Conservation (phyloP, 768 basidiomycete genomes). For the Dioszegia crocea region DNA sequence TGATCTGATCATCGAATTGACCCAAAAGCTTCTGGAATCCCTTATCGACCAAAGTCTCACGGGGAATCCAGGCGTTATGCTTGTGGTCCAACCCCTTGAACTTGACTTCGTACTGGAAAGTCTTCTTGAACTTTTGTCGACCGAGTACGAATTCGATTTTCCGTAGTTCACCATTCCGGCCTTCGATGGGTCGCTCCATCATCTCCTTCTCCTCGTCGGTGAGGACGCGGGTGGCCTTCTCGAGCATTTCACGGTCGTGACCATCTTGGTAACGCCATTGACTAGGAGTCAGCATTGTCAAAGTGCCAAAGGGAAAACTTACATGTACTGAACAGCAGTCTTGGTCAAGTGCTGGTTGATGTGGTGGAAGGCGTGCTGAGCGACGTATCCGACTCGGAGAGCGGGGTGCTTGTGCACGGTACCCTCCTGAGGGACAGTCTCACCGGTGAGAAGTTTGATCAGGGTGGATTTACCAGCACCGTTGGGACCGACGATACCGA, state of each 20-base stretch:
- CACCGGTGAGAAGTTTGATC: conserved; percentile 90
- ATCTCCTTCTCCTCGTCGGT: conserved; percentile 76
- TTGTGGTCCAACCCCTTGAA: conserved; percentile 51
- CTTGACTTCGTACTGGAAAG: conserved; percentile 78
- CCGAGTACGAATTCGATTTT: conserved; percentile 84
- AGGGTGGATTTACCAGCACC: conserved; percentile 95
- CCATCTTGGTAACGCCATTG: conserved; percentile 99
- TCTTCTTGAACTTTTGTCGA: conserved; percentile 94
- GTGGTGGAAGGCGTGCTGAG: conserved; percentile 97
- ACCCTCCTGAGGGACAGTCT: conserved; percentile 85
- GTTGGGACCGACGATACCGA: conserved; percentile 87
- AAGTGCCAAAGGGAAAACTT: conserved; percentile 7
- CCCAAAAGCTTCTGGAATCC: conserved; percentile 85
- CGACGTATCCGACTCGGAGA: conserved; percentile 91
- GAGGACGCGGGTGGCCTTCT: conserved; percentile 84
- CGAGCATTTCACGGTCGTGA: conserved; percentile 87
- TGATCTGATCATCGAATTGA: conserved; percentile 94
- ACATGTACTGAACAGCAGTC: conserved; percentile 89
- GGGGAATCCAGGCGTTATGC: conserved; percentile 86
- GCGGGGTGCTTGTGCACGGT: conserved; percentile 90
- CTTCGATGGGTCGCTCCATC: conserved; percentile 81
- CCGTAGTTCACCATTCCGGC: conserved; percentile 82
- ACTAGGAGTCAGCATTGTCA: conserved; percentile 19
- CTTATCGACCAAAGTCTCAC: conserved; percentile 77
- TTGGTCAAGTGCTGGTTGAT: conserved; percentile 80